phyloP scores from a whole-genome alignment of 2,329 filamentous ascomycete species.

The Penicillium sp. region DNA sequence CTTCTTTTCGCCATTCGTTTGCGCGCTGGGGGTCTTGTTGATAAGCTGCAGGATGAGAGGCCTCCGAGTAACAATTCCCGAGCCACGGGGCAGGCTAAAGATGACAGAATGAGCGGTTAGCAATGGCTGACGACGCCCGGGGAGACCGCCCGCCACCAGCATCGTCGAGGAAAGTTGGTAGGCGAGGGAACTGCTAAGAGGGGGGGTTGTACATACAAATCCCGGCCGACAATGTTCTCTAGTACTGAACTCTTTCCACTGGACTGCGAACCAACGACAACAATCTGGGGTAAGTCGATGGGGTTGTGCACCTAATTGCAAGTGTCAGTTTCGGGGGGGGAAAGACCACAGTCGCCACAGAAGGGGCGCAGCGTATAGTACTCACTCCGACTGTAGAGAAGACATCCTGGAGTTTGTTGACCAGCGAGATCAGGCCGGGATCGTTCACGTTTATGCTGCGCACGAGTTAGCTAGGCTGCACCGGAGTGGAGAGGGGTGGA shows the following conservation, averaged over 20 bases:
- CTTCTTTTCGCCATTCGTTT: conserved; percentile 66
- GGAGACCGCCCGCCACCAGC: conserved; percentile 14
- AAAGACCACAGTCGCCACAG: conserved; percentile 9
- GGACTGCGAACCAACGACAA: conserved; percentile 95
- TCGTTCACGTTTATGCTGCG: conserved; percentile 67
- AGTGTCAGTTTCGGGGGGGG: conserved; percentile 25
- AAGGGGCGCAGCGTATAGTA: conserved; percentile 20
- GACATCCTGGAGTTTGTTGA: conserved; percentile 99
- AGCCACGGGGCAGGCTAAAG: conserved; percentile 83
- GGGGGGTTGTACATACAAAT: conserved; percentile 68
- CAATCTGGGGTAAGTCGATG: conserved; percentile 97
- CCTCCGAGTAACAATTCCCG: conserved; percentile 92
- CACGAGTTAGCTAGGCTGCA: conserved; percentile 26
- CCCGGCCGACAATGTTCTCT: conserved; percentile 96
- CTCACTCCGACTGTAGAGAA: conserved; percentile 89
- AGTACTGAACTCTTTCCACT: conserved; percentile 98
- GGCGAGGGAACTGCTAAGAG: background rate
- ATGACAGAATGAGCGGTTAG: conserved; percentile 23
- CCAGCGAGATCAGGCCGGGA: conserved; percentile 68
- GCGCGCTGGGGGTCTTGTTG: conserved; percentile 66
- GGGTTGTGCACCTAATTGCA: conserved; percentile 80
- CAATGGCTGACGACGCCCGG: conserved; percentile 17
- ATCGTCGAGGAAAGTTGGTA: background rate
- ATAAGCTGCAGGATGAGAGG: conserved; percentile 96
- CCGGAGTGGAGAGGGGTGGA: conserved; percentile 24